Evolutionary conservation across 345 rosid species (phyloP), one percentile per base, ranked within the genome.

Genomic region (Pistacia atlantica): DNA sequence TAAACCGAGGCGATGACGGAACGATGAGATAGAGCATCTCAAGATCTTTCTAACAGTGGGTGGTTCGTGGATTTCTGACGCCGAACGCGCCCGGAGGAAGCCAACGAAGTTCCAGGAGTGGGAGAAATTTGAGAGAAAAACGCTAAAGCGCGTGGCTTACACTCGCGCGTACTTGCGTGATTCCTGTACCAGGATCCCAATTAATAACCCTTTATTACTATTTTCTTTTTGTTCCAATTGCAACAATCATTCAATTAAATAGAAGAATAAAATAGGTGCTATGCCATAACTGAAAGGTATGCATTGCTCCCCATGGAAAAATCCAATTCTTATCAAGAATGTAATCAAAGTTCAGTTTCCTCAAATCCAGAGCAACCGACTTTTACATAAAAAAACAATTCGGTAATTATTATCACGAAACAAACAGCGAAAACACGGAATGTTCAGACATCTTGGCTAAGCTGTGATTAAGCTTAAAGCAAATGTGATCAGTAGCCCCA

Each of bases 401-500:
- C 55, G 18, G 25, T 20, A 10, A 13, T 75, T 33, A 75, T 75
- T 75, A 75, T 75, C 56, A 8, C 17, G 22, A 55, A 38, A 55
- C 65, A 67, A 72, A 61, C 83, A 28, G 22, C 65, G 69, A 54
- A 61, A 67, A 66, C 72, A 45, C 14, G 61, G 55, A 48, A 17
- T 46, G n/a, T 25, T 52, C 70, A 52, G 52, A 52, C 52, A 22
- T 74, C 69, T 37, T 64, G 62, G 35, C 37, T 22, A 22, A 0
- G 52, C 38, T 20, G 31, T n/a, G 37, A 72, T 58, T 42, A 55
- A 7, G 45, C 38, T 38, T 65, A 37, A 46, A 54, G 60, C 64
- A 80, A 57, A 78, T 74, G 61, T 52, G 69, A 67, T 88, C 85
- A 91, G 80, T 91, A 93, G 65, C 99, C 98, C 97, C 95, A 96